Evolutionary conservation across 495 filamentous ascomycete species (phyloP), one percentile per base, ranked within the genome.

Genomic region (Tuber melanosporum): DNA sequence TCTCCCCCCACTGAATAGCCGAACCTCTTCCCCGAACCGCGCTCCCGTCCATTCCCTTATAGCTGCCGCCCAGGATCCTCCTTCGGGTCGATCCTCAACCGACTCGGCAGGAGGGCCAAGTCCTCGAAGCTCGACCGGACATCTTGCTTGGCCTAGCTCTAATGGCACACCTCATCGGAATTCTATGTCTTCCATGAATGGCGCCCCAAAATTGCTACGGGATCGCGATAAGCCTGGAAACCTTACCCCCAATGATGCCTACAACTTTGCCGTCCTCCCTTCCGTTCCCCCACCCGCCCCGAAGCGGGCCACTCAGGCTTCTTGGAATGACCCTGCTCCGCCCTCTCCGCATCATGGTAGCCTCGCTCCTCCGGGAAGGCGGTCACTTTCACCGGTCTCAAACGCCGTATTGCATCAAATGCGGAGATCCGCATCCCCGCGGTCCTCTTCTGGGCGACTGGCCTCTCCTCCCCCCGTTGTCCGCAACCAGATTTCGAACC

Each of bases 21-120:
- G 79, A 85, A 88, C 84, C 86, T 88, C 82, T 86, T 86, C 83
- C 83, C 85, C 77, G 76, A 86, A 36, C 72, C 79, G 79, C 49
- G 74, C 81, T 49, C 74, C 79, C 74, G 76, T 76, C 75, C 73
- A 74, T 20, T 83, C 83, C 22, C 66, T 84, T 42, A 80, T 83
- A 73, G 77, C 79, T 36, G 76, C 81, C 39, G 83, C 80, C 74
- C 49, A 57, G 49, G 49, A 57, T 57, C 3, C 49, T 6, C 47
- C 47, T 52, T 10, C 49, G 3, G 49, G 8, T 4, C 22, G n/a
- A 57, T 70, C 77, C 71, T 66, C 72, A 79, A 78, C 82, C 77
- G 85, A 85, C 70, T 83, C 80, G 74, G 80, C 47, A 43, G 49
- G 22, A 57, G 49, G 22, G 3, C 3, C 49, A 42, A 46, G 45